Evolutionary conservation across 352 stramenopile species (phyloP).

Genomic region (Thalassiosira livingstoniorum): DNA sequence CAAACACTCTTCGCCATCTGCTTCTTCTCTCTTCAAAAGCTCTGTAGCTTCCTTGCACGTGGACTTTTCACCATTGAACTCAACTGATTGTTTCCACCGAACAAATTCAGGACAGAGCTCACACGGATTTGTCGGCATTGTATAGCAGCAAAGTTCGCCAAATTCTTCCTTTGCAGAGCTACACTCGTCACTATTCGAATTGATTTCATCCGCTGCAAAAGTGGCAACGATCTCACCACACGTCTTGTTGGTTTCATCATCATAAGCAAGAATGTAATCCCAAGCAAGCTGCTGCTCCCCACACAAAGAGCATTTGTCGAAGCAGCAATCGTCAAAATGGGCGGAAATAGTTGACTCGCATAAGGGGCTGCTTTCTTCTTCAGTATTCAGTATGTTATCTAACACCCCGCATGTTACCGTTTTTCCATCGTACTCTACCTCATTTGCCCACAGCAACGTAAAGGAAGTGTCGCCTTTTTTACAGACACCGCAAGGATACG

Average conservation of each 20-base stretch:
- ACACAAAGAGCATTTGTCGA: conserved; percentile 67
- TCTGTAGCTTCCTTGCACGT: conserved; percentile 62
- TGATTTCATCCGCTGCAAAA: conserved; percentile 56
- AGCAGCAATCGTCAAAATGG: conserved; percentile 61
- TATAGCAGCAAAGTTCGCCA: conserved; percentile 64
- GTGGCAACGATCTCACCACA: conserved; percentile 66
- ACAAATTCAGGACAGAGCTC: conserved; percentile 67
- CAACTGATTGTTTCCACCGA: conserved; percentile 52
- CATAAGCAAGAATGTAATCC: conserved; percentile 57
- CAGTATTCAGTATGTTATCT: conserved; percentile 64
- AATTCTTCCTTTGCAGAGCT: conserved; percentile 47
- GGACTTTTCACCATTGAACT: conserved; percentile 57
- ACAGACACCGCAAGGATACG: conserved; percentile 57
- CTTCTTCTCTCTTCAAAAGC: conserved; percentile 62
- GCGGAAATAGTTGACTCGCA: conserved; percentile 43
- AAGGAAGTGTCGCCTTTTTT: conserved; percentile 32
- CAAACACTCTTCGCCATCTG: conserved; percentile 47
- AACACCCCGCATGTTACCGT: conserved; percentile 55
- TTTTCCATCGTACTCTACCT: conserved; percentile 52
- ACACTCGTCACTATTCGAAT: conserved; percentile 50
- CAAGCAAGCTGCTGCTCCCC: conserved; percentile 52
- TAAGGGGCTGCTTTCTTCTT: conserved; percentile 44
- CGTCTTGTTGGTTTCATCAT: conserved; percentile 59
- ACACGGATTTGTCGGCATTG: conserved; percentile 49
- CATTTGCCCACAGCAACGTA: conserved; percentile 53